phyloP scores from a whole-genome alignment of 192 early-diverging fungal species.

The Linnemannia exigua region DNA sequence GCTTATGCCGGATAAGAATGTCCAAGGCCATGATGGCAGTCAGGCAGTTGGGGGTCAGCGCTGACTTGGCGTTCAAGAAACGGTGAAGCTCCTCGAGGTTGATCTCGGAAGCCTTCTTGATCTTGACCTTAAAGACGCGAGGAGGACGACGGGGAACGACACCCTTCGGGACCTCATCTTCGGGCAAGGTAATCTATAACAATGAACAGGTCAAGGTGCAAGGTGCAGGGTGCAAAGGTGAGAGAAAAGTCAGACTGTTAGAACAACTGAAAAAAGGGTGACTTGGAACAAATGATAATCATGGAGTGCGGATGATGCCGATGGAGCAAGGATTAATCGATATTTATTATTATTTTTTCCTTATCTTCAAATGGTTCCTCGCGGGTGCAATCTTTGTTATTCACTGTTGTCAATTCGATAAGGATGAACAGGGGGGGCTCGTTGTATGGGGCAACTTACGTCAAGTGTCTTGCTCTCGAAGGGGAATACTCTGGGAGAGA shows the following conservation, averaged over 20 bases:
- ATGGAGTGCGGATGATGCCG: not conserved
- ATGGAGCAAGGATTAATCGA: not conserved
- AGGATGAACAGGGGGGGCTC: not conserved
- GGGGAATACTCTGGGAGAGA: constrained; percentile 68
- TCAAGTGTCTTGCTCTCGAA: constrained; percentile 72
- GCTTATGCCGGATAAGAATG: constrained; percentile 84
- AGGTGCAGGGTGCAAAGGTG: not conserved
- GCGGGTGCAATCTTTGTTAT: not conserved
- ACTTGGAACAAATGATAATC: not conserved
- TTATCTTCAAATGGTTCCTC: no score
- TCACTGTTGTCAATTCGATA: not conserved
- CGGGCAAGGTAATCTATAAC: constrained; percentile 59
- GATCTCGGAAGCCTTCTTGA: constrained; percentile 77
- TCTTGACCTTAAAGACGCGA: constrained; percentile 73
- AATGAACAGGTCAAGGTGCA: not conserved
- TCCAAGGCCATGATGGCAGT: constrained; percentile 80
- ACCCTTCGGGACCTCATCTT: constrained; percentile 45
- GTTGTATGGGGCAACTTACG: constrained; percentile 28
- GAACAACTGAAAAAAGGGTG: not conserved
- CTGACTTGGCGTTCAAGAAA: constrained; percentile 63
- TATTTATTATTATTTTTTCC: no score
- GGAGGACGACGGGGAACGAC: constrained; percentile 54
- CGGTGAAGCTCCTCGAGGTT: constrained; percentile 72
- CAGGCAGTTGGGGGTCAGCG: constrained; percentile 55
- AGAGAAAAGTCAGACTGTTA: not conserved